These are phyloP conservation scores for Chlorella sp. DNA, from an alignment of 139 green algal species.

Conservation along the genomic window DNA sequence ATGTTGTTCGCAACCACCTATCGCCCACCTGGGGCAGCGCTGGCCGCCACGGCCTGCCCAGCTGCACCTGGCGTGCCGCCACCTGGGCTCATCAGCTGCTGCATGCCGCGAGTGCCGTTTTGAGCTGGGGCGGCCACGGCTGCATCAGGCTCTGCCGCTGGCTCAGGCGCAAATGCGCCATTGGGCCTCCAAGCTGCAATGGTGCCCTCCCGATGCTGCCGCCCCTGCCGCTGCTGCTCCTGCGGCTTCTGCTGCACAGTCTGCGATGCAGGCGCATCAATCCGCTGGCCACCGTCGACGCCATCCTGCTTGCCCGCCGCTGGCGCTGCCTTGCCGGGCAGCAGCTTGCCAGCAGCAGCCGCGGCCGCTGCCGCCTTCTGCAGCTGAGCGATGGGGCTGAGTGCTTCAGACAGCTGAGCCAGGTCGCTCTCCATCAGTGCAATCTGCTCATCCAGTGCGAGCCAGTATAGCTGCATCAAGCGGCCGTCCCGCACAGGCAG, in stretches of 20 bases:
- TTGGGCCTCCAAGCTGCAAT: slow-evolving; percentile 8
- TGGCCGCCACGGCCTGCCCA: too few relatives aligned
- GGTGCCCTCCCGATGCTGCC: too few relatives aligned
- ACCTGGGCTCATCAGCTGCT: slow-evolving; percentile 9
- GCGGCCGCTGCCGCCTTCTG: background rate
- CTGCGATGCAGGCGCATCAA: background rate
- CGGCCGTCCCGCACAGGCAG: background rate
- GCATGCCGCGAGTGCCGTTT: background rate
- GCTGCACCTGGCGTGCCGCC: background rate
- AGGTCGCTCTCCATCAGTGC: slow-evolving; percentile 32
- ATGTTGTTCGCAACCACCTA: too few relatives aligned
- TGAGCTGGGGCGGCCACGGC: background rate
- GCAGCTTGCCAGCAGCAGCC: background rate
- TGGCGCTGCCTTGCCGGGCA: too few relatives aligned
- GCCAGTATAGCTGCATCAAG: slow-evolving; percentile 8
- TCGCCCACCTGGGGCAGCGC: too few relatives aligned
- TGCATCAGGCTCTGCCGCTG: background rate
- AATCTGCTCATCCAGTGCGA: slow-evolving; percentile 41
- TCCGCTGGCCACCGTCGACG: too few relatives aligned
- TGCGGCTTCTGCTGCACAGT: background rate
- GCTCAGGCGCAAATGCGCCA: background rate
- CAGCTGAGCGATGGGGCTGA: slow-evolving; percentile 27
- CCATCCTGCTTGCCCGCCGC: too few relatives aligned
- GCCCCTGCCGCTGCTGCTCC: background rate
- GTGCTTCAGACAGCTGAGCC: background rate